Evolutionary conservation across 2,329 filamentous ascomycete genomes (phyloP), one percentile per base, ranked within the genome.

Genomic region (Alternaria longipes): DNA sequence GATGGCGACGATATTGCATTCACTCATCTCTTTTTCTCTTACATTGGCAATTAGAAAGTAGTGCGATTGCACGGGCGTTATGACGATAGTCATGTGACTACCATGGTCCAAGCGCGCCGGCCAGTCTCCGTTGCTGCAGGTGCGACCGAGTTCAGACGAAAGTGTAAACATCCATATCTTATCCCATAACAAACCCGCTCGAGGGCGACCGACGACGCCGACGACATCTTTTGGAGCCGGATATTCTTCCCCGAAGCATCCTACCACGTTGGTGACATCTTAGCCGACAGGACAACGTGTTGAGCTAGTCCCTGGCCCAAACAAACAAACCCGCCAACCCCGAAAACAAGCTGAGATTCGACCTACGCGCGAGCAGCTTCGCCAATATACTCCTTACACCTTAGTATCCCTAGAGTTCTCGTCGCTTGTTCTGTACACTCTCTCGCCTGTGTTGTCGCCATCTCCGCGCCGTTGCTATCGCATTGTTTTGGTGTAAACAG

Each of bases 401-500:
- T 44, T 26, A 16, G 4, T 49, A 38, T 36, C 16, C 18, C 34
- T 40, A 40, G 16, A 12, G 8, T 22, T 11, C 20, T 36, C 30
- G n/a, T 58, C 22, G 20, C 22, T 14, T 18, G 22, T 22, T 30
- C 47, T n/a, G 18, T 9, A 49, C 36, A 28, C 36, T 36, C 22
- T 5, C 18, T 7, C 42, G 44, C 54, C 42, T 44, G 59, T 50
- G 47, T 45, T 36, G 49, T 51, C 41, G 47, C 49, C 56, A 28
- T 36, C 51, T 62, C 26, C 20, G 30, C 54, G 57, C 59, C 59
- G 61, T 69, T 65, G 68, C 56, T 20, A 59, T 50, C 59, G 45
- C 63, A 63, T 75, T 77, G 73, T 75, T 76, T 74, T 68, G 72
- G 70, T 73, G 69, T 74, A 78, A 77, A 77, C 74, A 76, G 45